Conservation (phyloP, 495 filamentous ascomycete species). For the Aspergillus carlsbadensis region DNA sequence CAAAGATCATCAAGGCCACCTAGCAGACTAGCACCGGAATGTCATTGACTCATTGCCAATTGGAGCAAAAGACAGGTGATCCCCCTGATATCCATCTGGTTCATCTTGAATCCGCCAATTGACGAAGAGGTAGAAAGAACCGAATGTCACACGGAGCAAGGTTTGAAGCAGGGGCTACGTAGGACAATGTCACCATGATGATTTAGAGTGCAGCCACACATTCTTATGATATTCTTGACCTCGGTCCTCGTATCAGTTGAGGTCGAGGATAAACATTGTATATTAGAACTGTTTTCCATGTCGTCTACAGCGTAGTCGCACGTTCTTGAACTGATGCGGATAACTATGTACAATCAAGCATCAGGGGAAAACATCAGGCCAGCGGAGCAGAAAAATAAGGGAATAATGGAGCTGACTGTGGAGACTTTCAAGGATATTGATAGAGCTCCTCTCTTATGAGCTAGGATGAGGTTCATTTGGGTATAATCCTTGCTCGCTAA, state of each 20-base stretch:
- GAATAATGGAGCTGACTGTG: not conserved
- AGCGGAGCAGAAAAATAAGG: not conserved
- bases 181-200: too few species aligned
- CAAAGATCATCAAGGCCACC: not conserved
- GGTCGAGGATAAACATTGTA: too few species aligned
- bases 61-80: constrained; percentile 1
- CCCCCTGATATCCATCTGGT: not conserved
- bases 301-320: too few species aligned
- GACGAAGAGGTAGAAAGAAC: not conserved
- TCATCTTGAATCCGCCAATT: constrained; percentile 1
- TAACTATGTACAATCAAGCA: not conserved
- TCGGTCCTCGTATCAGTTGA: too few species aligned
- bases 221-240: too few species aligned
- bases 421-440: not conserved
- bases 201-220: not conserved
- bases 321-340: not conserved
- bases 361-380: not conserved
- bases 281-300: too few species aligned
- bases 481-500: constrained; percentile 6
- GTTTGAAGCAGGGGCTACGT: not conserved
- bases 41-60: too few species aligned
- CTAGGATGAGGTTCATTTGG: not conserved
- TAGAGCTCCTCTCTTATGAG: not conserved
- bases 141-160: not conserved
- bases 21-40: too few species aligned